A percentile compares a stretch with the other conserved stretches of the same genome.
These are phyloP conservation scores for Drechslerella dactyloides DNA, from an alignment of 2,329 filamentous ascomycete species.

Conservation along the genomic window DNA sequence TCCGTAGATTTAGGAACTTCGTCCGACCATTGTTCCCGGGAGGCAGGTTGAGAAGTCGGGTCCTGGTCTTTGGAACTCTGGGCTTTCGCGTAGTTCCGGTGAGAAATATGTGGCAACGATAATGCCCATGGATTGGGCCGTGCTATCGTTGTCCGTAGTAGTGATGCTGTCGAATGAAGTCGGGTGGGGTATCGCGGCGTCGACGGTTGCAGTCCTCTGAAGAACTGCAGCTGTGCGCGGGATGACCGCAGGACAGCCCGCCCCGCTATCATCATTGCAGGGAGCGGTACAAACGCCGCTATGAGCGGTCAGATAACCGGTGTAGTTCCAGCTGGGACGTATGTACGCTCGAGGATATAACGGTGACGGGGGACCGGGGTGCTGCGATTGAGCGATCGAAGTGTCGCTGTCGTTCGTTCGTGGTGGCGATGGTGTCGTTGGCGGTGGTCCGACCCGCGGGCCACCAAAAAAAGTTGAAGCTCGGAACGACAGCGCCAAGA, in stretches of 20 bases:
- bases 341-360: not conserved
- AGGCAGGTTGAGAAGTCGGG: not conserved
- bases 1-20: conserved; percentile 15
- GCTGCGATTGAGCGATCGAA: too few species aligned
- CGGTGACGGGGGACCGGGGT: not conserved
- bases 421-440: conserved; percentile 1
- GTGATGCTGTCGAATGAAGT: conserved; percentile 25
- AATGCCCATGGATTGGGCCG: conserved; percentile 2
- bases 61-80: conserved; percentile 6
- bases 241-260: conserved; percentile 33
- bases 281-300: conserved; percentile 16
- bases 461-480: conserved; percentile 10
- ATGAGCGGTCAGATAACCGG: conserved; percentile 2
- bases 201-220: conserved; percentile 10
- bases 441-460: conserved; percentile 21
- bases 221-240: conserved; percentile 3
- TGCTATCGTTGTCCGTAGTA: conserved; percentile 11
- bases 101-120: conserved; percentile 18
- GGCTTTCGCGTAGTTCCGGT: conserved; percentile 17
- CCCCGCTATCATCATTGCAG: conserved; percentile 49
- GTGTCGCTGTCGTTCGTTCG: not conserved
- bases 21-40: conserved; percentile 15
- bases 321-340: not conserved
- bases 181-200: conserved; percentile 20
- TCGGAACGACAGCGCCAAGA: too few species aligned